A percentile compares a stretch with the other conserved stretches of the same genome.
Conservation (phyloP, 148 eudicot species). For the Silene conica region DNA sequence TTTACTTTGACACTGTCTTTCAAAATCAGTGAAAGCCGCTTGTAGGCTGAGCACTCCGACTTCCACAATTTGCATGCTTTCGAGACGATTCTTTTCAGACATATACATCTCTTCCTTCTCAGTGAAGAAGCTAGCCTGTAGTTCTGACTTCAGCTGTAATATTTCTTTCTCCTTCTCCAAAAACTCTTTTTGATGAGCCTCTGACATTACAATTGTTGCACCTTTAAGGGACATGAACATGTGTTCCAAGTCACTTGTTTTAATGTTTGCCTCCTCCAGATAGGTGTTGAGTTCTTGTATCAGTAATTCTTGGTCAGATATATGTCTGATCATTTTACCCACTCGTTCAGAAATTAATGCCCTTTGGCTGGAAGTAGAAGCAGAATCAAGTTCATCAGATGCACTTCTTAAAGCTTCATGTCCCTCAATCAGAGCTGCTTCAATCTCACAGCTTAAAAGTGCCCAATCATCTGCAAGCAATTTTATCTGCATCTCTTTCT, state of each 20-base stretch:
- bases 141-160: conserved; percentile 37
- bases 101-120: conserved; percentile 50
- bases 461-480: conserved; percentile 50
- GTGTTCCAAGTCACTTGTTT: conserved; percentile 57
- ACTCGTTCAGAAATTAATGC: conserved; percentile 53
- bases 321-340: conserved; percentile 47
- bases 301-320: conserved; percentile 58
- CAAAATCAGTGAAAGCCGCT: conserved; percentile 51
- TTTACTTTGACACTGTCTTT: conserved; percentile 40
- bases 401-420: conserved; percentile 59
- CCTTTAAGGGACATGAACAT: conserved; percentile 87
- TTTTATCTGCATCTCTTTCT: conserved; percentile 48
- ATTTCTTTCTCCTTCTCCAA: conserved; percentile 58
- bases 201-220: conserved; percentile 67
- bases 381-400: conserved; percentile 45
- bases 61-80: conserved; percentile 38
- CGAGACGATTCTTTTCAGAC: conserved; percentile 43
- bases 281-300: conserved; percentile 54
- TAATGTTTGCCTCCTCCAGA: conserved; percentile 61
- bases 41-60: conserved; percentile 41
- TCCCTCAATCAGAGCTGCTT: conserved; percentile 59
- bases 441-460: conserved; percentile 48
- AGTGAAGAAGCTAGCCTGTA: conserved; percentile 40
- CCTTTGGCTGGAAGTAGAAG: conserved; percentile 34
- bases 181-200: conserved; percentile 72